Percentiles rank a stretch among this genome's conserved stretches.
Evolutionary conservation across 1,284 basidiomycete species (phyloP).

Genomic region (Inonotus obliquus): DNA sequence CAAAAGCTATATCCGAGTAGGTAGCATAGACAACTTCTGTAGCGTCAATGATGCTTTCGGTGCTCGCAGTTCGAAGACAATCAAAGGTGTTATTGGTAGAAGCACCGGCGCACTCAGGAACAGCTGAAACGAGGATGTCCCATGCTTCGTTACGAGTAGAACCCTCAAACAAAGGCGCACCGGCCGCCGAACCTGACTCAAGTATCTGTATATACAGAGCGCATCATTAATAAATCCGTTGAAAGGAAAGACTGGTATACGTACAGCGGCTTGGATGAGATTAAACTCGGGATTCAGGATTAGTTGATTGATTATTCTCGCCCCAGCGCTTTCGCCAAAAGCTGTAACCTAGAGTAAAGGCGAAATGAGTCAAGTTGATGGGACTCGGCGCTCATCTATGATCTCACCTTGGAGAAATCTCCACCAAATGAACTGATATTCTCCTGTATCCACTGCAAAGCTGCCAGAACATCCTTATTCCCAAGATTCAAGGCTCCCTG

Average conservation of each 20-base stretch:
- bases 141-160: constrained; percentile 32
- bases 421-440: constrained; percentile 47
- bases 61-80: constrained; percentile 36
- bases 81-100: constrained; percentile 30
- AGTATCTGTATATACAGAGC: constrained; percentile 40
- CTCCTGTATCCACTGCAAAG: constrained; percentile 43
- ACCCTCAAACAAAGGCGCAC: constrained; percentile 29
- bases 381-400: neutral
- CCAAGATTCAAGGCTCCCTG: constrained; percentile 40
- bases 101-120: constrained; percentile 32
- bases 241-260: constrained; percentile 17
- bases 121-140: constrained; percentile 37
- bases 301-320: constrained; percentile 39
- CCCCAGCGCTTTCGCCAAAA: constrained; percentile 51
- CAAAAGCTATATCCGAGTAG: constrained; percentile 32
- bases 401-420: constrained; percentile 40
- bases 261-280: constrained; percentile 40
- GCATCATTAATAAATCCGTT: neutral
- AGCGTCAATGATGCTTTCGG: constrained; percentile 33
- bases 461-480: constrained; percentile 39
- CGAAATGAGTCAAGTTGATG: neutral
- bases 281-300: constrained; percentile 39
- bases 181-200: constrained; percentile 39
- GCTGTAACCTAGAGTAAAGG: constrained; percentile 40
- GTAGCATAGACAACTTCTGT: constrained; percentile 25